Conservation (phyloP, 495 filamentous ascomycete species). For the Neurospora sp. region DNA sequence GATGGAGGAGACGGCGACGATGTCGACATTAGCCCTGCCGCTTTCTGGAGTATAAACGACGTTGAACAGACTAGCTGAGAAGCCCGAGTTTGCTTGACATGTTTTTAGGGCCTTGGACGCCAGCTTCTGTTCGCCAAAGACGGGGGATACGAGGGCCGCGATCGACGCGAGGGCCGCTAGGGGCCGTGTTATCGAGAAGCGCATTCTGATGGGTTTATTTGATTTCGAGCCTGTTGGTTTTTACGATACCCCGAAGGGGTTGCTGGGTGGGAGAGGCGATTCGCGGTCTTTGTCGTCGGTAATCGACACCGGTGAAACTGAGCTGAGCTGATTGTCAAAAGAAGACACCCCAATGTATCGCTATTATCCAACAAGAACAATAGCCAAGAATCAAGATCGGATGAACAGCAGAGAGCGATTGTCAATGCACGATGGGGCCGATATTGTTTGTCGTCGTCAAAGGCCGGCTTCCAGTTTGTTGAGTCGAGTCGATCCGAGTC, state of each 20-base stretch:
- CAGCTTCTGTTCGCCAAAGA: constrained; percentile 33
- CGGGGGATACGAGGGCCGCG: constrained; percentile 16
- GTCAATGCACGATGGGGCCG: neutral
- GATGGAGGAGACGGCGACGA: constrained; percentile 78
- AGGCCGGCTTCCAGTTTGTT: neutral
- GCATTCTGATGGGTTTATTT: neutral
- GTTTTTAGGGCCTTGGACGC: constrained; percentile 66
- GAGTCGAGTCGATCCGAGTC: neutral
- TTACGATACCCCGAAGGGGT: neutral
- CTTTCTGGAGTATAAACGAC: constrained; percentile 72
- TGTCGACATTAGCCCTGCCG: constrained; percentile 58
- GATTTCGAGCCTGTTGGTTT: neutral
- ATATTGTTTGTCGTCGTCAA: neutral
- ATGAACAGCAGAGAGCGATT: neutral
- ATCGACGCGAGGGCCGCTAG: constrained; percentile 18
- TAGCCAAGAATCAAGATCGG: neutral
- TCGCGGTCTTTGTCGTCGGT: neutral
- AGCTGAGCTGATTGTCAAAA: neutral
- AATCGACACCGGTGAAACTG: neutral
- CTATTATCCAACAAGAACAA: neutral
- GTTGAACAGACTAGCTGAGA: constrained; percentile 74
- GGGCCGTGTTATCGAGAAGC: constrained; percentile 9
- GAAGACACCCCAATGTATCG: neutral
- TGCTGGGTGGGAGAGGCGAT: neutral
- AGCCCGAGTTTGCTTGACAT: constrained; percentile 69